Base-by-base conservation (phyloP, 371 early-diverging fungal genomes). In the Saksenaea vasiformis region DNA sequence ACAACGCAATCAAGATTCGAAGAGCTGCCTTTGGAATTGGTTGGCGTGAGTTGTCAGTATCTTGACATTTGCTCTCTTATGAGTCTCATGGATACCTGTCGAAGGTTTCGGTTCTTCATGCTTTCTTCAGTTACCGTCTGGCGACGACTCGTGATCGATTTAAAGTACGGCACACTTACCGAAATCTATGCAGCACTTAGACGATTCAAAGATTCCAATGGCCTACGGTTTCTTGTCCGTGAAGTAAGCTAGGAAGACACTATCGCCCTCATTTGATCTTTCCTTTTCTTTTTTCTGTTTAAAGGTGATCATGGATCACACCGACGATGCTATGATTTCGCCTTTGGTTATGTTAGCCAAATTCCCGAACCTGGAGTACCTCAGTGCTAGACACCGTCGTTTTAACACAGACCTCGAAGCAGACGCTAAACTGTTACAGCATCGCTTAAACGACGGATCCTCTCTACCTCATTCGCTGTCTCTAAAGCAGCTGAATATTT, bases 311-410 rank as follows among this genome's bases (percentile, higher is more conserved):
- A 79, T 82, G 82, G 82, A 82, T 28, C 67, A 67, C 13, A 69
- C 60, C 26, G 82, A 82, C 24, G 76, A 79, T 62, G 55, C 75
- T 1, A 70, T 71, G 54, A 62, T 77, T 24, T 77, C 79, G 10
- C 79, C 70, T 10, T 62, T 82, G 15, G 69, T 82, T 14, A 79
- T 82, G 82, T 51, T 82, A 3, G 72, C 75, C 54, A 82, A 82
- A 31, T 82, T 82, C 31, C 79, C 79, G 11, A 56, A 68, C 24
- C 35, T 82, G 22, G 64, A 63, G 17, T 58, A 56, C 41, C 54
- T 82, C 1, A 71, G 73, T 54, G 78, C 79, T 8, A 66, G 56
- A 15, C 54, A 78, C 36, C 64, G 79, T 27, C 67, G 75, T 41
- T 68, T 71, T 28, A 79, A 70, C 7, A 77, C 77, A 2, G 70